phyloP scores from a whole-genome alignment of 1,139 yeast species.

The Magnusiomyces ingens region DNA sequence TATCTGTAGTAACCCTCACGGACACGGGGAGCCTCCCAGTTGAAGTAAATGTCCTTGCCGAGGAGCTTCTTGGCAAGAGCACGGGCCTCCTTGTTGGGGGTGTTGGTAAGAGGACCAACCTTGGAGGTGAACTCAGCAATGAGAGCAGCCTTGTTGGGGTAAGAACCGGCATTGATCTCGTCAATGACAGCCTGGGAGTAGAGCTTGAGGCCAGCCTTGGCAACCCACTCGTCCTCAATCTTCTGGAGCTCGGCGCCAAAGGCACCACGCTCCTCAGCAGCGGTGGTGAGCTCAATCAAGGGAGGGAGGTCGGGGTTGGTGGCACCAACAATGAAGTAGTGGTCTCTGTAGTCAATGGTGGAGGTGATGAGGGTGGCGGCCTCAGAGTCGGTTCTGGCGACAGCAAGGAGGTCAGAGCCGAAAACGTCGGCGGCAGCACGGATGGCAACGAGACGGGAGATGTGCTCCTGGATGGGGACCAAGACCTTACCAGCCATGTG shows the following conservation, averaged over 20 bases:
- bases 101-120: slow-evolving; percentile 68
- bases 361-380: slow-evolving; percentile 94
- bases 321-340: slow-evolving; percentile 83
- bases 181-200: slow-evolving; percentile 91
- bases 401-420: slow-evolving; percentile 77
- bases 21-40: slow-evolving; percentile 96
- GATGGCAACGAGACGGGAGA: slow-evolving; percentile 86
- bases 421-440: slow-evolving; percentile 94
- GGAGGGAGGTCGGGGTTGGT: slow-evolving; percentile 78
- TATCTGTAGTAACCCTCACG: slow-evolving; percentile 97
- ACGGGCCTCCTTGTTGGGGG: slow-evolving; percentile 77
- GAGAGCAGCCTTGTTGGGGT: slow-evolving; percentile 58
- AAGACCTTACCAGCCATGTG: slow-evolving; percentile 98
- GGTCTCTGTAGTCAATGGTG: slow-evolving; percentile 91
- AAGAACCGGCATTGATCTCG: slow-evolving; percentile 58
- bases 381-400: slow-evolving; percentile 96
- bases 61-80: slow-evolving; percentile 65
- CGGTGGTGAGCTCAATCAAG: slow-evolving; percentile 69
- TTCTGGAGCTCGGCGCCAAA: slow-evolving; percentile 63
- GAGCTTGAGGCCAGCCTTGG: slow-evolving; percentile 76
- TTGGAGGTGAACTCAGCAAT: slow-evolving; percentile 59
- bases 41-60: slow-evolving; percentile 81
- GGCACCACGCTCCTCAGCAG: slow-evolving; percentile 70
- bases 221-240: slow-evolving; percentile 79
- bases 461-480: slow-evolving; percentile 96